These are phyloP conservation scores for Yamadazyma triangularis DNA, from an alignment of 1,139 yeast species.

Conservation along the genomic window DNA sequence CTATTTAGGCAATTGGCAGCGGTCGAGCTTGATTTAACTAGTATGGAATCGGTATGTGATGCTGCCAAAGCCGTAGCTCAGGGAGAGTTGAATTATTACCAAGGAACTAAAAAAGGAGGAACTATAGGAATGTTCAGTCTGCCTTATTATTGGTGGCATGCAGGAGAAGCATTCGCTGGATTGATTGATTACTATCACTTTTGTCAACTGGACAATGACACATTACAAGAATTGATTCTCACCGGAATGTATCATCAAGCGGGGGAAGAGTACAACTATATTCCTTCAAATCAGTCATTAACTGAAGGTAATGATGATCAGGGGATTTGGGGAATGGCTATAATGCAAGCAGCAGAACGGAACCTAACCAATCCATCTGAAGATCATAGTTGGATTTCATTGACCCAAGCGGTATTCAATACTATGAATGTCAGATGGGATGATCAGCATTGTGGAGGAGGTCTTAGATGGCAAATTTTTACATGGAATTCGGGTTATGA, in stretches of 20 bases:
- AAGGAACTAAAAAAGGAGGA: slow-evolving; percentile 50
- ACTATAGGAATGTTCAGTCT: slow-evolving; percentile 53
- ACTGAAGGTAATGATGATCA: slow-evolving; percentile 73
- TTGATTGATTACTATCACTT: slow-evolving; percentile 48
- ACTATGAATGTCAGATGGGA: slow-evolving; percentile 81
- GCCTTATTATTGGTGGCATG: slow-evolving; percentile 73
- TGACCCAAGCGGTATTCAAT: slow-evolving; percentile 73
- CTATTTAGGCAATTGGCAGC: too few species aligned
- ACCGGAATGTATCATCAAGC: slow-evolving; percentile 49
- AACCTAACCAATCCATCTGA: slow-evolving; percentile 47
- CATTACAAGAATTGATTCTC: slow-evolving; percentile 34
- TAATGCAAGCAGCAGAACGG: slow-evolving; percentile 59
- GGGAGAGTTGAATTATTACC: slow-evolving; percentile 58
- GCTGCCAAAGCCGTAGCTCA: slow-evolving; percentile 45
- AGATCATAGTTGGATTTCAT: slow-evolving; percentile 59
- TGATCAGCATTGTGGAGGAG: slow-evolving; percentile 58
- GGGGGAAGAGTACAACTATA: slow-evolving; percentile 48
- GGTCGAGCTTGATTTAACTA: slow-evolving; percentile 15
- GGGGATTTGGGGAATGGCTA: slow-evolving; percentile 64
- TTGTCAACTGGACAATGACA: slow-evolving; percentile 40
- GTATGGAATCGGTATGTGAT: slow-evolving; percentile 37
- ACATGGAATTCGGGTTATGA: slow-evolving; percentile 72
- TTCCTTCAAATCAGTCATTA: slow-evolving; percentile 56
- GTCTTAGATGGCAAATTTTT: slow-evolving; percentile 83
- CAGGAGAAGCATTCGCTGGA: slow-evolving; percentile 66